Evolutionary conservation across 352 stramenopile genomes (phyloP).

Genomic region (Phytophthora cryptogea): DNA sequence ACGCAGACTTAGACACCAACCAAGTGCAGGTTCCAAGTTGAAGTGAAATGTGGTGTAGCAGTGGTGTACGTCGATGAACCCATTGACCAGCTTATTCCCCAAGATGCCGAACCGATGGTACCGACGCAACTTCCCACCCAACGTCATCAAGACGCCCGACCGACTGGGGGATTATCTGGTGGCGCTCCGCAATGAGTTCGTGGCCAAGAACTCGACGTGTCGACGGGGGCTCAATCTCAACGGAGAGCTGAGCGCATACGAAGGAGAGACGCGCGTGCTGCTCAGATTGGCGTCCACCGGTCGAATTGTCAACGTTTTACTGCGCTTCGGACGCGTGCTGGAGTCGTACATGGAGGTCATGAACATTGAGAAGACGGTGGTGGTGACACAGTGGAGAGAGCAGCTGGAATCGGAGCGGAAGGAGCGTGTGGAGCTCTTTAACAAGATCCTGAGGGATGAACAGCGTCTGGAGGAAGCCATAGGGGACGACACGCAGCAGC

Average conservation of each 20-base stretch:
- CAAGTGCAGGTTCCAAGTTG: constrained; percentile 44
- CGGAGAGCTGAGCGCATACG: constrained; percentile 21
- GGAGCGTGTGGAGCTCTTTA: constrained; percentile 21
- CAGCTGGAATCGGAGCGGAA: constrained; percentile 18
- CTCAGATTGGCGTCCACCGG: constrained; percentile 27
- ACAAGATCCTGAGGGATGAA: constrained; percentile 14
- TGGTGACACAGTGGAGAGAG: constrained; percentile 19
- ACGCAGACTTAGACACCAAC: constrained; percentile 51
- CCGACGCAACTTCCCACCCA: constrained; percentile 6
- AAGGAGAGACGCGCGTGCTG: constrained; percentile 20
- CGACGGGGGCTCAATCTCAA: constrained; percentile 15
- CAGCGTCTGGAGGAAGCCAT: constrained; percentile 16
- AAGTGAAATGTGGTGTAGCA: too few relatives aligned
- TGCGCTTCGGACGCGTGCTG: constrained; percentile 17
- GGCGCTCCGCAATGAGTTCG: constrained; percentile 21
- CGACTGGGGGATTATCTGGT: constrained; percentile 32
- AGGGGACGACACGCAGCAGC: constrained; percentile 29
- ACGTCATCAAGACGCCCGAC: constrained; percentile 13
- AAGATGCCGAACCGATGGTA: constrained; percentile 20
- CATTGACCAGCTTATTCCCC: neutral
- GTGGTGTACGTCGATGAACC: too few relatives aligned
- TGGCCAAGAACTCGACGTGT: constrained; percentile 1
- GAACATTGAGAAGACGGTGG: constrained; percentile 12
- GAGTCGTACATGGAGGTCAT: constrained; percentile 26
- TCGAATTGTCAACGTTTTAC: constrained; percentile 14